Evolutionary conservation across 1,139 yeast genomes (phyloP).

Genomic region (Blastobotrys aristatus): DNA sequence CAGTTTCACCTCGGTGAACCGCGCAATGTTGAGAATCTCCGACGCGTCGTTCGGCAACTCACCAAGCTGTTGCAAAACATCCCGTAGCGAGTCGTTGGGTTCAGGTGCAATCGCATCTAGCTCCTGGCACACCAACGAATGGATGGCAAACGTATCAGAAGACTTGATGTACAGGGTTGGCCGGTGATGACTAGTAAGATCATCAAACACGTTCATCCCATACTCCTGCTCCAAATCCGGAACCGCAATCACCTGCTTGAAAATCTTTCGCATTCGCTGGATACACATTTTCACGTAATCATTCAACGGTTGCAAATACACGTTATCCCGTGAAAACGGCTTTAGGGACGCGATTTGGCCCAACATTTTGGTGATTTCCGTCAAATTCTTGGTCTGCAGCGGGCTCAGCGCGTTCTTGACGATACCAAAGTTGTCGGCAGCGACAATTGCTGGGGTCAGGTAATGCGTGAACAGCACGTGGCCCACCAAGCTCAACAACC

Average conservation of each 20-base stretch:
- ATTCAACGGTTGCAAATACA: slow-evolving; percentile 74
- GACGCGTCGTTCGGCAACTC: slow-evolving; percentile 41
- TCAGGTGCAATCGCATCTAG: slow-evolving; percentile 43
- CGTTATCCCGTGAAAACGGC: slow-evolving; percentile 56
- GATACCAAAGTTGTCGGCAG: slow-evolving; percentile 64
- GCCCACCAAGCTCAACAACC: slow-evolving; percentile 64
- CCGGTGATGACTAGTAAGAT: slow-evolving; percentile 59
- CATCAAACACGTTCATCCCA: slow-evolving; percentile 63
- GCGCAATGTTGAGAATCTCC: slow-evolving; percentile 39
- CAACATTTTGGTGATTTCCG: slow-evolving; percentile 54
- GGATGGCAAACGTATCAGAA: slow-evolving; percentile 60
- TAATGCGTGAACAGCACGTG: slow-evolving; percentile 61
- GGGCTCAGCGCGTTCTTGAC: slow-evolving; percentile 35
- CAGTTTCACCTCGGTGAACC: slow-evolving; percentile 38
- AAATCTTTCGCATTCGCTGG: slow-evolving; percentile 44
- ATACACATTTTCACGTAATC: slow-evolving; percentile 55
- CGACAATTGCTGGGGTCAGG: slow-evolving; percentile 57
- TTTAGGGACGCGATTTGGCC: slow-evolving; percentile 63
- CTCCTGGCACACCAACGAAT: slow-evolving; percentile 52
- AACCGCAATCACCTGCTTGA: slow-evolving; percentile 49
- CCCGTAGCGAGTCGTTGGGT: slow-evolving; percentile 54
- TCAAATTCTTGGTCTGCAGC: slow-evolving; percentile 48
- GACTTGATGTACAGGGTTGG: slow-evolving; percentile 60
- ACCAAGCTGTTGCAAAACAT: slow-evolving; percentile 41
- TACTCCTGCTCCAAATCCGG: slow-evolving; percentile 57